Conservation (phyloP, 352 stramenopile genomes). For the Globisporangium nodosum region DNA sequence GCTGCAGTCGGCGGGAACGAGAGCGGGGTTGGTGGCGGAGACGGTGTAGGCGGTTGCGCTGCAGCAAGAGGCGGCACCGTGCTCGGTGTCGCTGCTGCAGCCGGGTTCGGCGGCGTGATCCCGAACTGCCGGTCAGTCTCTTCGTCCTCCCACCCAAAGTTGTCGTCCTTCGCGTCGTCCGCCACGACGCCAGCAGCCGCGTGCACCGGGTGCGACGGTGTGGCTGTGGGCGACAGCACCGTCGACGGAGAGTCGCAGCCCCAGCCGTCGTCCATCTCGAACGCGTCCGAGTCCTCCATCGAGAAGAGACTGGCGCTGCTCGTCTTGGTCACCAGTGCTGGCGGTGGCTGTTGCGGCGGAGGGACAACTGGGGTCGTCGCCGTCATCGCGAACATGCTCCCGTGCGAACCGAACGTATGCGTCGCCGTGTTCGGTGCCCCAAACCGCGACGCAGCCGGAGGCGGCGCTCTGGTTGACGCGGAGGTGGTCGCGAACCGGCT, state of each 20-base stretch:
- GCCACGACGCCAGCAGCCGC: constrained; percentile 12
- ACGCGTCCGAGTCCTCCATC: constrained; percentile 66
- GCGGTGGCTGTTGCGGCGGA: constrained; percentile 12
- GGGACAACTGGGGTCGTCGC: constrained; percentile 2
- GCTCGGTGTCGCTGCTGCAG: not conserved
- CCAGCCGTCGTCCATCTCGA: constrained; percentile 65
- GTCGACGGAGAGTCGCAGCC: constrained; percentile 62
- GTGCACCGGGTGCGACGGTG: constrained; percentile 35
- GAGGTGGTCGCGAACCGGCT: constrained; percentile 7
- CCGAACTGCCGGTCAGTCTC: constrained; percentile 19
- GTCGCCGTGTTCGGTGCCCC: not conserved
- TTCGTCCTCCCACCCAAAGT: constrained; percentile 51
- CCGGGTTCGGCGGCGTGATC: constrained; percentile 11
- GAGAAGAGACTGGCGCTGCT: constrained; percentile 51
- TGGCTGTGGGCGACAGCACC: constrained; percentile 56
- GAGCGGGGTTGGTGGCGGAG: not conserved
- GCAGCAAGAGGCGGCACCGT: not conserved
- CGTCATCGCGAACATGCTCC: constrained; percentile 1
- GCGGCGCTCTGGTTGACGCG: not conserved
- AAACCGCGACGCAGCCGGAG: constrained; percentile 1
- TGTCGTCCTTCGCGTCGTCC: constrained; percentile 12
- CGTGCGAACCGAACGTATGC: constrained; percentile 3
- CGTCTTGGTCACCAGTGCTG: not conserved
- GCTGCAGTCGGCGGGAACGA: not conserved
- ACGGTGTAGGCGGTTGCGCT: not conserved